phyloP scores from a whole-genome alignment of 2,329 filamentous ascomycete genomes.

The Xylaria arbuscula region DNA sequence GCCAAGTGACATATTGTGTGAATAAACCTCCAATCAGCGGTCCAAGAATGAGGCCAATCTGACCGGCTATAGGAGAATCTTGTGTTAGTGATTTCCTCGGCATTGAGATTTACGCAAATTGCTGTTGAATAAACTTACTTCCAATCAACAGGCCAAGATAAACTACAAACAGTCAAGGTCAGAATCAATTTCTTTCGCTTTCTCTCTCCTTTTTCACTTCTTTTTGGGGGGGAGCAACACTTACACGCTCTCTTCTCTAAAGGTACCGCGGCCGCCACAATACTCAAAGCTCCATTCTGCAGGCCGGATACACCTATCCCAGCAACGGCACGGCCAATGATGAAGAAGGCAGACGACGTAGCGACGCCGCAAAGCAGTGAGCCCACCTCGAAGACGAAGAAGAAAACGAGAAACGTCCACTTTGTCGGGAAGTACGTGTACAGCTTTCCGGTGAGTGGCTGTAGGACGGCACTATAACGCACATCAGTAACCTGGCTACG shows the following conservation, averaged over 20 bases:
- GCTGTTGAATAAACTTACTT: slow-evolving; percentile 52
- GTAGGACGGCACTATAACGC: slow-evolving; percentile 57
- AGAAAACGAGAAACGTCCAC: slow-evolving; percentile 55
- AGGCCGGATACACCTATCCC: slow-evolving; percentile 64
- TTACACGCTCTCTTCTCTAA: slow-evolving; percentile 56
- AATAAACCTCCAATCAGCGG: slow-evolving; percentile 37
- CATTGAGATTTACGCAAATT: neutral
- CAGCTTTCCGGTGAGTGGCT: slow-evolving; percentile 64
- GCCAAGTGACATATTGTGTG: slow-evolving; percentile 39
- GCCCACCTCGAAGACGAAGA: slow-evolving; percentile 66
- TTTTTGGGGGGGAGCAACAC: slow-evolving; percentile 24
- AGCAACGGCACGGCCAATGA: slow-evolving; percentile 65
- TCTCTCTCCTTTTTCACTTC: too few species aligned
- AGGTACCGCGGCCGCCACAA: slow-evolving; percentile 56
- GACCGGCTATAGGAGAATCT: slow-evolving; percentile 27
- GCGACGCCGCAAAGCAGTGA: slow-evolving; percentile 65
- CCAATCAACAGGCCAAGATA: slow-evolving; percentile 59
- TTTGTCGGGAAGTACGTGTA: slow-evolving; percentile 57
- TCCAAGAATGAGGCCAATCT: slow-evolving; percentile 39
- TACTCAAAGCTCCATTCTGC: slow-evolving; percentile 63
- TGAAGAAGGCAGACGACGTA: slow-evolving; percentile 62
- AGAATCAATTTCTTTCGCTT: slow-evolving; percentile 7
- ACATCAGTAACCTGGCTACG: slow-evolving; percentile 16
- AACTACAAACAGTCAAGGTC: slow-evolving; percentile 22
- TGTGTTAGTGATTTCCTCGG: slow-evolving; percentile 11